Evolutionary conservation across 2,329 filamentous ascomycete genomes (phyloP).

Genomic region (Lomentospora prolificans): DNA sequence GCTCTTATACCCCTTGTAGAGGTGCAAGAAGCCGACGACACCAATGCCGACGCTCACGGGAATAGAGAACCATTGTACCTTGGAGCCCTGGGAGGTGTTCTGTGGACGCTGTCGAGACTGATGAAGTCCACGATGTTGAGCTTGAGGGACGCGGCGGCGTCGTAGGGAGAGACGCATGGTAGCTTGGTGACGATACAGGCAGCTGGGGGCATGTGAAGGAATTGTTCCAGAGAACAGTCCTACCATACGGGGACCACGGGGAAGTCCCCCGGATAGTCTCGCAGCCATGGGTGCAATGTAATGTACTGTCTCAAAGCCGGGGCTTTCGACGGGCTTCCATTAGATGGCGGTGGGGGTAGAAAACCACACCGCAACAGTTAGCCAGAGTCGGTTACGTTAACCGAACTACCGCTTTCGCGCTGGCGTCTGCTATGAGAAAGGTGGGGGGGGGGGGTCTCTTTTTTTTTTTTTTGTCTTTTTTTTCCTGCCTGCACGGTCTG

Average conservation of each 20-base stretch:
- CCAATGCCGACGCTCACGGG: constrained; percentile 77
- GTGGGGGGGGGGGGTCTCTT: no score
- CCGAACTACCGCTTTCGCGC: background rate
- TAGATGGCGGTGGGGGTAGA: background rate
- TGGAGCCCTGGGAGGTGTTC: constrained; percentile 27
- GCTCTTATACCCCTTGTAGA: constrained; percentile 57
- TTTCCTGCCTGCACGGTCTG: constrained; percentile 4
- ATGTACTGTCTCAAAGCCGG: background rate
- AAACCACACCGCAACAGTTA: background rate
- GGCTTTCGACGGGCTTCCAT: background rate
- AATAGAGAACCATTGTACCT: constrained; percentile 81
- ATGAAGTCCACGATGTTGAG: constrained; percentile 12
- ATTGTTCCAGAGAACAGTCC: constrained; percentile 6
- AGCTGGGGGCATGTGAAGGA: background rate
- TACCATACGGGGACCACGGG: constrained; percentile 3
- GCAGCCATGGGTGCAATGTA: constrained; percentile 6
- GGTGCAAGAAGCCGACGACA: constrained; percentile 73
- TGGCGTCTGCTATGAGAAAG: no score
- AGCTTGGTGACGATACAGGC: constrained; percentile 6
- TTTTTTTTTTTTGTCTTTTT: constrained; percentile 1
- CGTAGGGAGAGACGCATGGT: constrained; percentile 11
- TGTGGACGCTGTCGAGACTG: constrained; percentile 34
- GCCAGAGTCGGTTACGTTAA: background rate
- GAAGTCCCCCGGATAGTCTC: constrained; percentile 5
- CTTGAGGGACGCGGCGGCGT: constrained; percentile 17